phyloP scores from a whole-genome alignment of 768 basidiomycete species.

The Xerocomus brunneocitrinus region DNA sequence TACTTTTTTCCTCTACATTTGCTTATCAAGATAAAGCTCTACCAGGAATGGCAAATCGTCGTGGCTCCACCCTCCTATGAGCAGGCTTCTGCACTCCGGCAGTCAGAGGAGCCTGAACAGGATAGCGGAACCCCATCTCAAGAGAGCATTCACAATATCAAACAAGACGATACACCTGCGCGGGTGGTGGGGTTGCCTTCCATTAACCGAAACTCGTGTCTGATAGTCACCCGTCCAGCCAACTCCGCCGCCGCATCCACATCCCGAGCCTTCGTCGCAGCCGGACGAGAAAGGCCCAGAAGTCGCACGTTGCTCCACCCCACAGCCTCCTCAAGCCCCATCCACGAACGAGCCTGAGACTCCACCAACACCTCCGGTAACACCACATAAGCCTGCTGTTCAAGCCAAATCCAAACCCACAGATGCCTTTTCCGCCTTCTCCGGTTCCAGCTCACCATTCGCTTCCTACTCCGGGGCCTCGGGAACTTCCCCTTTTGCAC shows the following conservation, averaged over 20 bases:
- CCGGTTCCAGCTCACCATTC: conserved; percentile 34
- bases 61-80: conserved; percentile 30
- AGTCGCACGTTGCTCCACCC: conserved; percentile 9
- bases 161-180: conserved; percentile 3
- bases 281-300: conserved; percentile 11
- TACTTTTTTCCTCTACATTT: conserved; percentile 2
- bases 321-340: conserved; percentile 2
- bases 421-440: conserved; percentile 39
- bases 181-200: conserved; percentile 14
- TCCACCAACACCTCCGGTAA: conserved; percentile 7
- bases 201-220: not conserved
- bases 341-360: conserved; percentile 9
- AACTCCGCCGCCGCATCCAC: not conserved
- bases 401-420: conserved; percentile 6
- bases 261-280: not conserved
- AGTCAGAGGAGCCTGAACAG: conserved; percentile 7
- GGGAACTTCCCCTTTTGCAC: conserved; percentile 22
- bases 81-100: conserved; percentile 10
- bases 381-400: conserved; percentile 10
- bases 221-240: conserved; percentile 13
- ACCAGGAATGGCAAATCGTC: conserved; percentile 32
- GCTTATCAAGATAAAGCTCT: conserved; percentile 20
- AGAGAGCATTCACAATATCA: not conserved
- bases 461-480: conserved; percentile 24
- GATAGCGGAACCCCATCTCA: conserved; percentile 7